phyloP scores from a whole-genome alignment of 169 alveolate genomes.

The Babesia gibsoni region DNA sequence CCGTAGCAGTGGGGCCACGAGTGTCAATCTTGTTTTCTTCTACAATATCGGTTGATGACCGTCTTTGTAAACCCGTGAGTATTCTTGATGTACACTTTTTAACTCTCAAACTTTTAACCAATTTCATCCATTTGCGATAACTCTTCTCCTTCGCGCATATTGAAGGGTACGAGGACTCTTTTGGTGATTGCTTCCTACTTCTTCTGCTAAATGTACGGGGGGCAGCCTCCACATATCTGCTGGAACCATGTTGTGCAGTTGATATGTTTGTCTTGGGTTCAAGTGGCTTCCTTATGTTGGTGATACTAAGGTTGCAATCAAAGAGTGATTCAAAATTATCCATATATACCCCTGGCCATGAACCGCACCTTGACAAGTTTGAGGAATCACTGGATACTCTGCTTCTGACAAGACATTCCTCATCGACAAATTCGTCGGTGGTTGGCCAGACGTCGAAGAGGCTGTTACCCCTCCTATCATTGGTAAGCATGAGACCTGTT shows the following conservation, averaged over 20 bases:
- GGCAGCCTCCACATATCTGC: constrained; percentile 5
- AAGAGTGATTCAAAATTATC: constrained; percentile 7
- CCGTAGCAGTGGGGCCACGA: too few relatives aligned
- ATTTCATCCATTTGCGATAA: too few relatives aligned
- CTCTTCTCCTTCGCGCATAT: too few relatives aligned
- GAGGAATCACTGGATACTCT: not conserved
- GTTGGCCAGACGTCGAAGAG: not conserved
- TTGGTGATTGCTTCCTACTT: not conserved
- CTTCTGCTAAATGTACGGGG: constrained; percentile 15
- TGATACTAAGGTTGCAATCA: constrained; percentile 14
- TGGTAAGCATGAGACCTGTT: not conserved
- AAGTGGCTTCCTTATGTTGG: not conserved
- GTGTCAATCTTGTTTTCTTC: too few relatives aligned
- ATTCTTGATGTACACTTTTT: too few relatives aligned
- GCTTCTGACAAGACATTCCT: not conserved
- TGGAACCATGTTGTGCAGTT: not conserved
- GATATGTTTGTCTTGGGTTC: not conserved
- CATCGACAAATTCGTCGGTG: not conserved
- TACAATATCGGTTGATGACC: too few relatives aligned
- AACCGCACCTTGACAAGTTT: constrained; percentile 6
- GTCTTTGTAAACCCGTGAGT: too few relatives aligned
- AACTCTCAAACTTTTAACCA: too few relatives aligned
- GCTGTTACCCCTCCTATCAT: not conserved
- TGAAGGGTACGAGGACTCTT: too few relatives aligned
- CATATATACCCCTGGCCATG: constrained; percentile 7